These are phyloP conservation scores for Metarhizium sp. DNA, from an alignment of 2,329 filamentous ascomycete genomes.

Conservation along the genomic window DNA sequence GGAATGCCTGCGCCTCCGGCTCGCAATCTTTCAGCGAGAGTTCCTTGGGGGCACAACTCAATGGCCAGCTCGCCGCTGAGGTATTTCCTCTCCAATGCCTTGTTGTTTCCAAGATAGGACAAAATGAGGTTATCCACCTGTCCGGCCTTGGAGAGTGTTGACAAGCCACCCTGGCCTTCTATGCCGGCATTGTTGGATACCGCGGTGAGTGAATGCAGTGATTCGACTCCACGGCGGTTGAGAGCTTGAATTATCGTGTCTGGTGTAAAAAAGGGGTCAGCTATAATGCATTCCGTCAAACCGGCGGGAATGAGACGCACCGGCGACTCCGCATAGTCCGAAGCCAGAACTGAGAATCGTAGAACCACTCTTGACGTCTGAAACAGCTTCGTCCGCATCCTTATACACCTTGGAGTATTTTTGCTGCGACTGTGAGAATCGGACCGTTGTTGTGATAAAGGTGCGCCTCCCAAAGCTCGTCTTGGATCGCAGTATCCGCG, in stretches of 20 bases:
- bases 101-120: constrained; percentile 71
- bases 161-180: constrained; percentile 58
- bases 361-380: constrained; percentile 60
- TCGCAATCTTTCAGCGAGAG: constrained; percentile 61
- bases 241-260: constrained; percentile 67
- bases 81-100: constrained; percentile 65
- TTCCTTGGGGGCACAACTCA: constrained; percentile 69
- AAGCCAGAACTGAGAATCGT: constrained; percentile 71
- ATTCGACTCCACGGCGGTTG: constrained; percentile 46
- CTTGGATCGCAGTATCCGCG: background rate
- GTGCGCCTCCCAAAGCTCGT: background rate
- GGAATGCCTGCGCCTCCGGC: constrained; percentile 70
- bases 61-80: constrained; percentile 64
- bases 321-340: constrained; percentile 69
- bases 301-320: constrained; percentile 26
- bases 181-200: constrained; percentile 76
- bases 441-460: constrained; percentile 6
- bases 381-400: constrained; percentile 58
- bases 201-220: constrained; percentile 60
- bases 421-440: constrained; percentile 12
- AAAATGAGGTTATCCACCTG: constrained; percentile 65
- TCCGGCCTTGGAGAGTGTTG: constrained; percentile 57
- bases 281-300: background rate
- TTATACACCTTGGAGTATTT: constrained; percentile 37
- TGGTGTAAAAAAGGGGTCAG: constrained; percentile 12